phyloP scores from a whole-genome alignment of 2,329 filamentous ascomycete genomes.

The Neonectria punicea region DNA sequence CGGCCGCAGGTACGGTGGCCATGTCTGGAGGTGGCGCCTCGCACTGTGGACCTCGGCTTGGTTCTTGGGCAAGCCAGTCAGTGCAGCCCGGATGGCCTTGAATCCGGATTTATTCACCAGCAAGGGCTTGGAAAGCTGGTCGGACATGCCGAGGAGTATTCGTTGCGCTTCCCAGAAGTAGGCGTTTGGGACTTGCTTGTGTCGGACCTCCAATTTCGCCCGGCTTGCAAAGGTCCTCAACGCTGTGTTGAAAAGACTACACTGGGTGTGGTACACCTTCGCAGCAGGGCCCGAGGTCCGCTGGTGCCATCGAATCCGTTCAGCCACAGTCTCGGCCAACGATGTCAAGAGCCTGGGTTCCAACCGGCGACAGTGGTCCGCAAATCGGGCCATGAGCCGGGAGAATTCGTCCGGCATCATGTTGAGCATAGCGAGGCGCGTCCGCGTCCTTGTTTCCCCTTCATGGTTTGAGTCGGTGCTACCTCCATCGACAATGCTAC shows the following conservation, averaged over 20 bases:
- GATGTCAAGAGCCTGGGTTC: slow-evolving; percentile 48
- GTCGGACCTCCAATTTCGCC: slow-evolving; percentile 36
- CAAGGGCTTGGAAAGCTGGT: slow-evolving; percentile 58
- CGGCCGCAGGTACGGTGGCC: slow-evolving; percentile 69
- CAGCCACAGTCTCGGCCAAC: slow-evolving; percentile 43
- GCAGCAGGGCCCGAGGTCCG: slow-evolving; percentile 17
- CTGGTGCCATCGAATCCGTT: slow-evolving; percentile 41
- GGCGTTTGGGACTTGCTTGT: slow-evolving; percentile 41
- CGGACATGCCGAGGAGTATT: slow-evolving; percentile 63
- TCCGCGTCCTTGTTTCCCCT: slow-evolving; percentile 2
- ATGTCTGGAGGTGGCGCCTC: slow-evolving; percentile 60
- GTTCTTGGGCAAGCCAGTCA: slow-evolving; percentile 65
- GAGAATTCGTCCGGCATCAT: slow-evolving; percentile 39
- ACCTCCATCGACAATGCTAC: slow-evolving; percentile 22
- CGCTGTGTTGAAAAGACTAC: slow-evolving; percentile 46
- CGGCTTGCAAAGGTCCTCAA: slow-evolving; percentile 43
- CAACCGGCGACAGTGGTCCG: slow-evolving; percentile 45
- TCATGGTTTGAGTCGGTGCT: neutral
- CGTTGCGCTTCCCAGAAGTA: slow-evolving; percentile 67
- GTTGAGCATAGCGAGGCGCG: slow-evolving; percentile 26
- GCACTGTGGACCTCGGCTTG: slow-evolving; percentile 60
- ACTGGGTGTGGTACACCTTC: slow-evolving; percentile 43
- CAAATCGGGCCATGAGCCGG: slow-evolving; percentile 40
- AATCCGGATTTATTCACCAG: slow-evolving; percentile 64
- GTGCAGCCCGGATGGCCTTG: slow-evolving; percentile 62